Conservation (phyloP, 371 early-diverging fungal genomes). For the Mucor racemosus region DNA sequence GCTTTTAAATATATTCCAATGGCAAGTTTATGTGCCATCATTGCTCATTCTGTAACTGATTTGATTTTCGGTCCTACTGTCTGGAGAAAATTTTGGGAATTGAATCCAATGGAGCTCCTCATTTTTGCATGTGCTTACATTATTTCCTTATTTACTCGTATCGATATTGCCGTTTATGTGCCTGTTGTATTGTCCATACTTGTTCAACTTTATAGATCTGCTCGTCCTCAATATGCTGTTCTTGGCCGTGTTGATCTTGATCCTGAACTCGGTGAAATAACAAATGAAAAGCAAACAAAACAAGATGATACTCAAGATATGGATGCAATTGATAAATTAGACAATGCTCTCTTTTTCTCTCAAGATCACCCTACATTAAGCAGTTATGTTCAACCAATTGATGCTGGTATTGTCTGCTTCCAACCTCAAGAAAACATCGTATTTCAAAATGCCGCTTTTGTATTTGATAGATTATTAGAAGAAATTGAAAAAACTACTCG, state of each 20-base stretch:
- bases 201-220: constrained; percentile 69
- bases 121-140: constrained; percentile 46
- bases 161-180: constrained; percentile 72
- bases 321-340: neutral
- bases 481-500: constrained; percentile 44
- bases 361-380: constrained; percentile 31
- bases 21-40: constrained; percentile 78
- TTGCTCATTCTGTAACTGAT: constrained; percentile 71
- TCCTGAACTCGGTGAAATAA: neutral
- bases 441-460: constrained; percentile 71
- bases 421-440: constrained; percentile 71
- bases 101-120: constrained; percentile 43
- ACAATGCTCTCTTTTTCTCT: constrained; percentile 20
- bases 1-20: constrained; percentile 84
- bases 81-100: constrained; percentile 47
- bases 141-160: constrained; percentile 63
- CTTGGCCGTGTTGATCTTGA: constrained; percentile 37
- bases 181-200: constrained; percentile 68
- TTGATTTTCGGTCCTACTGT: constrained; percentile 60
- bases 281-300: neutral
- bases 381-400: constrained; percentile 36
- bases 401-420: constrained; percentile 66
- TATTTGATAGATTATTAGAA: constrained; percentile 50
- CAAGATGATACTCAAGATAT: neutral
- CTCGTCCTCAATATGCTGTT: constrained; percentile 59